Evolutionary conservation across 805 yeast species (phyloP), one percentile per base, ranked within the genome.

Genomic region (Yarrowia sp.): DNA sequence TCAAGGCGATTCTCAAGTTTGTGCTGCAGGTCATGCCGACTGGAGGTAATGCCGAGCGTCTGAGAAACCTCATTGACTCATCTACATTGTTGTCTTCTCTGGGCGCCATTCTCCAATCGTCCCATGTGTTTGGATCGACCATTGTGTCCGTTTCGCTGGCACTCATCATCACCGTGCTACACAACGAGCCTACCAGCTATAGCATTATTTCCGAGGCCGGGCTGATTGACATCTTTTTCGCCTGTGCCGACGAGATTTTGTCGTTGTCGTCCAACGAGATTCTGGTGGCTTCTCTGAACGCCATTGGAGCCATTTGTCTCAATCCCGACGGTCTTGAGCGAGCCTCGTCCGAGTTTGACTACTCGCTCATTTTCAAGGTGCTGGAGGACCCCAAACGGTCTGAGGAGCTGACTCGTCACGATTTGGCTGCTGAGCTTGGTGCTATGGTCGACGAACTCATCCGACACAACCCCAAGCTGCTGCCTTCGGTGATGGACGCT

Each of bases 101-200:
- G 14, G 86, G 84, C 67, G 79, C 77, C 65, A 82, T 92, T 1
- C 70, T 92, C 15, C 70, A 73, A 13, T 78, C 89, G 69, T 84
- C 88, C 1, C 68, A 74, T 0, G 74, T 83, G 0, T 90, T 91
- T 77, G 97, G 97, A 0, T 83, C 85, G 43, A 80, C 84, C 14
- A 74, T 90, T 13, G 74, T 89, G 13, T 79, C 89, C 0, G 78
- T 83, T 22, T 81, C 89, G 0, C 73, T 92, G 41, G 87, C 85
- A 67, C 82, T 87, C 11, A 80, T 91, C 18, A 82, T 87, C 44
- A 82, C 82, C 11, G 89, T 91, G 66, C 85, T 92, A 33, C 93
- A 92, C 72, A 89, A 88, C 69, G 98, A 93, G 71, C 97, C 98
- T 8, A 91, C 97, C 0, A 90, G 96, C 3, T 92, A 82, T 71